Percentiles rank a stretch among this genome's conserved stretches.
Evolutionary conservation across 495 filamentous ascomycete genomes (phyloP).

Genomic region (Penicillium turbatum): DNA sequence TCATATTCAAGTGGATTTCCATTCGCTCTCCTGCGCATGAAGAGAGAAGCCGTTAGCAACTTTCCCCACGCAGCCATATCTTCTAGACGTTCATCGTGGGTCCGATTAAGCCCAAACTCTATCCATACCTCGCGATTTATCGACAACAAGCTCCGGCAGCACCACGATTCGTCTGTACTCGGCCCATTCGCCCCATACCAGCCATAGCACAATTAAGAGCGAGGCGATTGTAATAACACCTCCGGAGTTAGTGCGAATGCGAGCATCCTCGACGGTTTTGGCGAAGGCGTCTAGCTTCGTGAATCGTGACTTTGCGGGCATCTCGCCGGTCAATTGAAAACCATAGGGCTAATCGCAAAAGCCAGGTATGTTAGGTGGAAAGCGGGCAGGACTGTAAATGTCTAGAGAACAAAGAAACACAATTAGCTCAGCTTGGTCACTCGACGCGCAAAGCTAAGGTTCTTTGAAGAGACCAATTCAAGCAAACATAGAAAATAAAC

Average conservation of each 20-base stretch:
- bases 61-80: not conserved
- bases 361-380: not conserved
- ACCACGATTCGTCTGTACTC: conserved; percentile 87
- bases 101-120: conserved; percentile 2
- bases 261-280: conserved; percentile 97
- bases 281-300: conserved; percentile 96
- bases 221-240: conserved; percentile 92
- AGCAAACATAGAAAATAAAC: not conserved
- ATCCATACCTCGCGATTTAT: conserved; percentile 81
- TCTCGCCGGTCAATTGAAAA: conserved; percentile 30
- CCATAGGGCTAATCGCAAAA: conserved; percentile 22
- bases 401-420: conserved; percentile 1
- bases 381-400: conserved; percentile 2
- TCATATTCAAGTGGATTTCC: conserved; percentile 98
- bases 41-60: not conserved
- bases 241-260: conserved; percentile 93
- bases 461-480: not conserved
- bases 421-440: conserved; percentile 8
- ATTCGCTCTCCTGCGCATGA: conserved; percentile 76
- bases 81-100: not conserved
- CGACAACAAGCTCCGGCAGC: conserved; percentile 88
- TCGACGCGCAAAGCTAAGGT: conserved; percentile 17
- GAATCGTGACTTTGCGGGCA: conserved; percentile 72
- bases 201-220: conserved; percentile 77
- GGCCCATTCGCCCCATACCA: conserved; percentile 92